These are phyloP conservation scores for Stemphylium lycopersici DNA, from an alignment of 2,329 filamentous ascomycete species.

Conservation along the genomic window DNA sequence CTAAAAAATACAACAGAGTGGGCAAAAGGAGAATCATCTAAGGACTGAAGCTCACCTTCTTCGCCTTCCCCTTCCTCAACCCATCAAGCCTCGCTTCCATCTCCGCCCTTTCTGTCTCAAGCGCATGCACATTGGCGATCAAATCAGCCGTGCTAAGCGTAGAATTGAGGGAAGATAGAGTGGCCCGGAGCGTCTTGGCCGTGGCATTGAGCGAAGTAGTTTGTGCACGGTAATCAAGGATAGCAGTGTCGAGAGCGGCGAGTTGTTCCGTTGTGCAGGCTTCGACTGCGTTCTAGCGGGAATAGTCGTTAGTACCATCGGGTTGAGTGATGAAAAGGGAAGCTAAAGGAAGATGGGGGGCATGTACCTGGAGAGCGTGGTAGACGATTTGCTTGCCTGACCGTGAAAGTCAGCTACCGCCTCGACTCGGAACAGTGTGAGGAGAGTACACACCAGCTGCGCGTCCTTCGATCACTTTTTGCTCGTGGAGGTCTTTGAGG, in stretches of 20 bases:
- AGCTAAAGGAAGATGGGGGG: background rate
- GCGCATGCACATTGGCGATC: constrained; percentile 48
- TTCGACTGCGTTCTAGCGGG: constrained; percentile 56
- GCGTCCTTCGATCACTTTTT: constrained; percentile 63
- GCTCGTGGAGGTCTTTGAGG: constrained; percentile 67
- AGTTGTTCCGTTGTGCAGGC: constrained; percentile 57
- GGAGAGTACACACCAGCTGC: constrained; percentile 53
- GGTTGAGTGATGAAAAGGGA: background rate
- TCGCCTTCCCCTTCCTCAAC: constrained; percentile 50
- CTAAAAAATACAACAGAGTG: background rate
- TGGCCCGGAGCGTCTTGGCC: constrained; percentile 57
- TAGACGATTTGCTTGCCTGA: constrained; percentile 68
- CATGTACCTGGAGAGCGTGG: constrained; percentile 57
- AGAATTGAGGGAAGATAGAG: constrained; percentile 54
- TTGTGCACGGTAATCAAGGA: constrained; percentile 53
- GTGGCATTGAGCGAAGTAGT: constrained; percentile 53
- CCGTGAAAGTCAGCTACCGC: too few relatives aligned
- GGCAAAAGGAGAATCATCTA: background rate
- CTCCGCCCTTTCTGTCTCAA: constrained; percentile 54
- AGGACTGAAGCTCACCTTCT: constrained; percentile 49
- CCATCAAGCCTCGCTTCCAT: constrained; percentile 51
- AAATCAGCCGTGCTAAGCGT: constrained; percentile 61
- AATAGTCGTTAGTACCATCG: background rate
- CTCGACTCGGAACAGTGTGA: background rate
- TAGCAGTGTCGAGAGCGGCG: constrained; percentile 56